Evolutionary conservation across 1,284 basidiomycete genomes (phyloP), one percentile per base, ranked within the genome.

Genomic region (Blastosporella zonata): DNA sequence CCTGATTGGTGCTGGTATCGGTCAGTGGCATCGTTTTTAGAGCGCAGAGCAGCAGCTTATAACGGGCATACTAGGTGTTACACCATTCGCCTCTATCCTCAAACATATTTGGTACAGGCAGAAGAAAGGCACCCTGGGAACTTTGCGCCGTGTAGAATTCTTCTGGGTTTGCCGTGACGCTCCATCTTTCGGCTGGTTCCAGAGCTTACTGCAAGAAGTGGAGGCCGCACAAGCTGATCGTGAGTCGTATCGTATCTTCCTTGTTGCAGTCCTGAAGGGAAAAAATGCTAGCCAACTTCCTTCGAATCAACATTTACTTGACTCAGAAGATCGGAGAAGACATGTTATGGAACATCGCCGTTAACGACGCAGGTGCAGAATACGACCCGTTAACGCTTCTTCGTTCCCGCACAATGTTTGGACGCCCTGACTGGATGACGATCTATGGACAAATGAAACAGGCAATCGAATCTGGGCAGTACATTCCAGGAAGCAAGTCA

Each of bases 91-190:
- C 0, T 91, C 89, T 23, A 93, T 94, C 59, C 71, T 95, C 55
- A 94, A 93, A 72, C 88, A 94, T 62, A 91, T 95, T 53, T 94
- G 91, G 92, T 93, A 93, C 70, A 82, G 82, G 59, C 90, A 93
- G 66, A 84, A 82, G 68, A 78, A 76, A 52, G 84, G 86, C 28
- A 78, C 81, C 48, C 72, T 93, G 31, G 87, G 88, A 23, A 79
- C 81, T 27, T 79, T 95, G 47, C 82, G 84, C 46, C 82, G 88
- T 40, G 91, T 95, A 49, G 90, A 93, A 59, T 93, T 94, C 67
- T 89, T 94, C 72, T 95, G 92, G 93, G 79, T 92, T 55, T 90
- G 87, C 66, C 84, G 89, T 67, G 88, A 92, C 59, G 83, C 87
- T 9, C 87, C 88, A n/a, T 90, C 88, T 18, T 93, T 94, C 62